Percentiles rank a stretch among this genome's conserved stretches.
phyloP scores from a whole-genome alignment of 371 early-diverging fungal species.

The Sporodiniella umbellata region DNA sequence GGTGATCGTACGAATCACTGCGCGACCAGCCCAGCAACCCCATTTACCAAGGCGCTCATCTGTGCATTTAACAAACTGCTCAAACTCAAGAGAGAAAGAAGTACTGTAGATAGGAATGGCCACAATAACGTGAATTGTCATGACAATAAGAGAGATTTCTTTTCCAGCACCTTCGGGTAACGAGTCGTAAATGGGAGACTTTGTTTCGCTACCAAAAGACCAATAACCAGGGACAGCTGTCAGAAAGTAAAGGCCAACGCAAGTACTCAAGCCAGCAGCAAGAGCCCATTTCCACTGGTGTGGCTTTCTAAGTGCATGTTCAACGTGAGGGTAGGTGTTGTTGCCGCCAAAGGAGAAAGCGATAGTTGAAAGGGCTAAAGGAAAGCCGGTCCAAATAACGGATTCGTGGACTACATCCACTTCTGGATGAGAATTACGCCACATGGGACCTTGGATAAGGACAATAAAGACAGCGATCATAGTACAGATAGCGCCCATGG shows the following conservation, averaged over 20 bases:
- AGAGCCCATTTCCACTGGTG: slow-evolving; percentile 74
- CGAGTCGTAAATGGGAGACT: slow-evolving; percentile 75
- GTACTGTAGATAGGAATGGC: slow-evolving; percentile 85
- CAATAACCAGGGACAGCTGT: slow-evolving; percentile 81
- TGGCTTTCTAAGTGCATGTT: slow-evolving; percentile 81
- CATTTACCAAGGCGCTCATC: slow-evolving; percentile 35
- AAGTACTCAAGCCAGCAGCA: slow-evolving; percentile 63
- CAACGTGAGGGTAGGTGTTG: slow-evolving; percentile 69
- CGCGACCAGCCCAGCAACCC: slow-evolving; percentile 48
- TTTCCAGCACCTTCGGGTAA: slow-evolving; percentile 65
- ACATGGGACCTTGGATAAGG: slow-evolving; percentile 36
- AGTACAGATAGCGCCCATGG: slow-evolving; percentile 45
- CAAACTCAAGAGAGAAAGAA: slow-evolving; percentile 76
- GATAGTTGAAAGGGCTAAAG: slow-evolving; percentile 57
- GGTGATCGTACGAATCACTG: slow-evolving; percentile 48
- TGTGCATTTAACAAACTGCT: slow-evolving; percentile 41
- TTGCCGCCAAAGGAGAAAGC: slow-evolving; percentile 60
- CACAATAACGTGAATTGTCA: slow-evolving; percentile 82
- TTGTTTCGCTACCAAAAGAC: slow-evolving; percentile 69
- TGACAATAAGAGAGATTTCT: slow-evolving; percentile 68
- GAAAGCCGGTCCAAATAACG: slow-evolving; percentile 54
- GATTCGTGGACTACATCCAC: slow-evolving; percentile 9
- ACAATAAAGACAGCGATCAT: slow-evolving; percentile 49
- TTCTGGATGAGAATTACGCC: slow-evolving; percentile 13
- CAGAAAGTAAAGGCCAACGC: slow-evolving; percentile 73